Percentiles rank a stretch among this genome's conserved stretches.
These are phyloP conservation scores for Sphaerulina musiva DNA, from an alignment of 2,329 filamentous ascomycete genomes.

Conservation along the genomic window DNA sequence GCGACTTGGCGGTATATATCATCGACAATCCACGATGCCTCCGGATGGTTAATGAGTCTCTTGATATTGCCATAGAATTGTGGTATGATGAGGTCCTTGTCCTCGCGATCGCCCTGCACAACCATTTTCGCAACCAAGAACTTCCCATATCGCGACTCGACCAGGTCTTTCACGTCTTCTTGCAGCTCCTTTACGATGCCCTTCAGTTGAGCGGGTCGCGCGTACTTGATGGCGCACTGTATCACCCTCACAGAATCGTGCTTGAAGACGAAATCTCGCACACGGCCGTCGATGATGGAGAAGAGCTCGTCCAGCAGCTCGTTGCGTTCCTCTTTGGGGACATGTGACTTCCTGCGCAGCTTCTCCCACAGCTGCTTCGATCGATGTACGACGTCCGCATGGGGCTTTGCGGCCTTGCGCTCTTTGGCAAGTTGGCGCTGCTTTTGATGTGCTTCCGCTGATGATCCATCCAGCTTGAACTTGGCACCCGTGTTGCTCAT, in stretches of 20 bases:
- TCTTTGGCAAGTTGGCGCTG: constrained; percentile 84
- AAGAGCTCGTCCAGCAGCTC: constrained; percentile 84
- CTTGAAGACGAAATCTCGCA: constrained; percentile 96
- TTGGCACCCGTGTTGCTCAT: constrained; percentile 22
- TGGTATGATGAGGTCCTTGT: constrained; percentile 79
- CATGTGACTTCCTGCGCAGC: constrained; percentile 84
- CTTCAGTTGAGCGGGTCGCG: constrained; percentile 73
- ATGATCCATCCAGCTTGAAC: constrained; percentile 52
- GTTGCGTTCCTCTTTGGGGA: constrained; percentile 81
- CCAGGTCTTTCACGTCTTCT: constrained; percentile 74
- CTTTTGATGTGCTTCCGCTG: constrained; percentile 82
- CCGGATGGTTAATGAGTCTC: constrained; percentile 89
- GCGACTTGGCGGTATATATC: constrained; percentile 90
- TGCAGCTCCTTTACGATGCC: constrained; percentile 81
- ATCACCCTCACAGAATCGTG: constrained; percentile 95
- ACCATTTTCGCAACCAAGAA: constrained; percentile 94
- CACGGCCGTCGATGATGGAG: constrained; percentile 78
- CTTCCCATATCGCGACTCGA: constrained; percentile 94
- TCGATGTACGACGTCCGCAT: constrained; percentile 79
- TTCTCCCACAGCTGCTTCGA: constrained; percentile 98
- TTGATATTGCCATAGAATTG: constrained; percentile 94
- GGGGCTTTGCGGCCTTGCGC: constrained; percentile 85
- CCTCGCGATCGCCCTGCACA: constrained; percentile 81
- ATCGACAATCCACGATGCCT: constrained; percentile 95
- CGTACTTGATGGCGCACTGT: constrained; percentile 95